Percentiles rank a stretch among this genome's conserved stretches.
Evolutionary conservation across 139 green algal genomes (phyloP).

Genomic region (Pseudopediastrum boryanum): DNA sequence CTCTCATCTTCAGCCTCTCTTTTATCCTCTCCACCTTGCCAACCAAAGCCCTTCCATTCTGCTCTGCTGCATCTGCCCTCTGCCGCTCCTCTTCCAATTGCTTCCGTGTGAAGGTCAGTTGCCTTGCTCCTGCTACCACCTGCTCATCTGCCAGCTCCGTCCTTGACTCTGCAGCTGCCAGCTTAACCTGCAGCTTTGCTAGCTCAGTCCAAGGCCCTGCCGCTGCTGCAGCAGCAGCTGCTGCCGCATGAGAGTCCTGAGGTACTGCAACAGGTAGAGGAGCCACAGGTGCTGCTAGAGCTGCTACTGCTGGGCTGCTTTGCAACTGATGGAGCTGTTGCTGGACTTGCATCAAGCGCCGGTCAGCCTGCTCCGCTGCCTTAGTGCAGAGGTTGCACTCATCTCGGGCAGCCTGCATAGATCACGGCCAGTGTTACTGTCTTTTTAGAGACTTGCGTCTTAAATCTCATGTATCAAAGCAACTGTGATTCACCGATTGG

Average conservation of each 20-base stretch:
- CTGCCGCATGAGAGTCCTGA: background rate
- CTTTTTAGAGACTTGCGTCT: background rate
- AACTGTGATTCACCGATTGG: background rate
- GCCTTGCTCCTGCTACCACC: too few relatives aligned
- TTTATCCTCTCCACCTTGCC: too few relatives aligned
- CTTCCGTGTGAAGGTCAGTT: too few relatives aligned
- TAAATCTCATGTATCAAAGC: background rate
- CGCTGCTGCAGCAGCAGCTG: constrained; percentile 8
- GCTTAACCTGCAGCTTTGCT: constrained; percentile 27
- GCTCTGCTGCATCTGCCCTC: too few relatives aligned
- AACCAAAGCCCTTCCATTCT: too few relatives aligned
- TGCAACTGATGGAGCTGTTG: constrained; percentile 24
- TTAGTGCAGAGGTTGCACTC: constrained; percentile 27
- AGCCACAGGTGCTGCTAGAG: background rate
- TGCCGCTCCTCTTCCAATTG: too few relatives aligned
- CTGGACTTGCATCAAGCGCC: constrained; percentile 28
- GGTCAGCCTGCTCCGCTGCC: constrained; percentile 26
- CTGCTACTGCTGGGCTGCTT: background rate
- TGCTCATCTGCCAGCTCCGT: constrained; percentile 36
- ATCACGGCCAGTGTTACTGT: too few relatives aligned
- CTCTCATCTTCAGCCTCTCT: background rate
- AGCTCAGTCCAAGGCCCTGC: constrained; percentile 3
- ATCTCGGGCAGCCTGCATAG: constrained; percentile 20
- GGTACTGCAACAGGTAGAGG: background rate
- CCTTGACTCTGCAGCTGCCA: constrained; percentile 23